Evolutionary conservation across 768 basidiomycete species (phyloP).

Genomic region (Boletus sensibilis): DNA sequence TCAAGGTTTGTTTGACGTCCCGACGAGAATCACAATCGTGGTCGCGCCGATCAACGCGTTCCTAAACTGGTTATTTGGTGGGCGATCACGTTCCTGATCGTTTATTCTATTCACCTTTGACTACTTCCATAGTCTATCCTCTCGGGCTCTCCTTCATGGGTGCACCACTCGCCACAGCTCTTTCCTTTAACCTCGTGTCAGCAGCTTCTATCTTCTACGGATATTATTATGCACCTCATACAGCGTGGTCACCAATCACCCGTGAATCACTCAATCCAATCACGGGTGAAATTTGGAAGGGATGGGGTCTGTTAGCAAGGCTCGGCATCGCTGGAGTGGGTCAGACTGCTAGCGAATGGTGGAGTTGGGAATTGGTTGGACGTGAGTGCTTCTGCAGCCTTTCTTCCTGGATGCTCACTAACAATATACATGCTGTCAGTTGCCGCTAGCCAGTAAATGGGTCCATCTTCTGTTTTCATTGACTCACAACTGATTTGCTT

Average conservation of each 20-base stretch:
- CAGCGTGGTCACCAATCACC: slow-evolving; percentile 67
- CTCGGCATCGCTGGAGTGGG: slow-evolving; percentile 81
- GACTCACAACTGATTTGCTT: neutral
- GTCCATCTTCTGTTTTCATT: neutral
- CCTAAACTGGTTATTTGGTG: slow-evolving; percentile 84
- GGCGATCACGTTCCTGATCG: slow-evolving; percentile 5
- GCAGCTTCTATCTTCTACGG: slow-evolving; percentile 62
- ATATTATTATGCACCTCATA: slow-evolving; percentile 55
- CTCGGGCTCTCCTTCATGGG: slow-evolving; percentile 88
- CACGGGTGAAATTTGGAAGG: slow-evolving; percentile 59
- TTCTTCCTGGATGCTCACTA: neutral
- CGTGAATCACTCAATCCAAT: slow-evolving; percentile 43
- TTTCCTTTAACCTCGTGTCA: slow-evolving; percentile 86
- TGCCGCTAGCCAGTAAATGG: slow-evolving; percentile 50
- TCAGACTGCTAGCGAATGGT: slow-evolving; percentile 91
- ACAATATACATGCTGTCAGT: slow-evolving; percentile 31
- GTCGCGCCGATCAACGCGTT: slow-evolving; percentile 85
- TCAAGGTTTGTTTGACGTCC: slow-evolving; percentile 81
- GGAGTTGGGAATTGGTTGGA: slow-evolving; percentile 90
- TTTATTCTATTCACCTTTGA: slow-evolving; percentile 1
- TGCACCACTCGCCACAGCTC: slow-evolving; percentile 85
- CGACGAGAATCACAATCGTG: slow-evolving; percentile 77
- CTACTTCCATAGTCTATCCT: slow-evolving; percentile 34
- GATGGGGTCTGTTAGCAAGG: slow-evolving; percentile 64
- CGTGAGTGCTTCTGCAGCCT: slow-evolving; percentile 21